Conservation (phyloP, 768 basidiomycete genomes). For the Pilatotrama ljubarskyi region DNA sequence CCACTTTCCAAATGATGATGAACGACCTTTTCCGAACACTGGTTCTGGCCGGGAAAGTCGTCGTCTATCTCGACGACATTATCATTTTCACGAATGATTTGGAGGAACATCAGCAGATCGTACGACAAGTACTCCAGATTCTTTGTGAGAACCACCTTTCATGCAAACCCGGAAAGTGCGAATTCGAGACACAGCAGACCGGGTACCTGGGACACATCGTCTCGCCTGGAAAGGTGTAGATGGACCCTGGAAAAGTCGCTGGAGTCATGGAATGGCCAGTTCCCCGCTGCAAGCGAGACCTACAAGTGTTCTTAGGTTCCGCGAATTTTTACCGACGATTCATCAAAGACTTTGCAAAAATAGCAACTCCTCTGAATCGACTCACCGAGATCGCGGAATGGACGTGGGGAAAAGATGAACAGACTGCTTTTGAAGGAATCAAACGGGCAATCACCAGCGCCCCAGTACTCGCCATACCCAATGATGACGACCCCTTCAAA, state of each 20-base stretch:
- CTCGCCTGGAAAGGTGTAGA: constrained; percentile 20
- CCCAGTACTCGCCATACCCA: constrained; percentile 16
- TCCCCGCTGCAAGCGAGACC: constrained; percentile 20
- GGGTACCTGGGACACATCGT: constrained; percentile 37
- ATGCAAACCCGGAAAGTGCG: constrained; percentile 41
- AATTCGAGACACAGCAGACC: constrained; percentile 28
- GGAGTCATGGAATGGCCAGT: constrained; percentile 33
- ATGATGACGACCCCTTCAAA: constrained; percentile 12
- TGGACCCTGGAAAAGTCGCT: constrained; percentile 38
- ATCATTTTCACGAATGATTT: constrained; percentile 22
- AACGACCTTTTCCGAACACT: constrained; percentile 35
- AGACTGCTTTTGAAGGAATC: background rate
- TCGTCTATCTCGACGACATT: constrained; percentile 48
- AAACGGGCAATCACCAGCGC: background rate
- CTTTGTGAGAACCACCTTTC: constrained; percentile 36
- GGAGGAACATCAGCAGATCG: constrained; percentile 20
- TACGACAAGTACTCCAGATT: constrained; percentile 28
- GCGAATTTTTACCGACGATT: constrained; percentile 35
- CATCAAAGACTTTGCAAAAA: constrained; percentile 30
- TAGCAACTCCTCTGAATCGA: constrained; percentile 25
- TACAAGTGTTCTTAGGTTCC: constrained; percentile 32
- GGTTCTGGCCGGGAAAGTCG: constrained; percentile 37
- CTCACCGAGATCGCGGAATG: constrained; percentile 1
- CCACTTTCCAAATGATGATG: constrained; percentile 39
- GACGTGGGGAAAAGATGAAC: background rate